These are phyloP conservation scores for Aristolochia contorta DNA, from an alignment of 164 flowering plant species.

Conservation along the genomic window DNA sequence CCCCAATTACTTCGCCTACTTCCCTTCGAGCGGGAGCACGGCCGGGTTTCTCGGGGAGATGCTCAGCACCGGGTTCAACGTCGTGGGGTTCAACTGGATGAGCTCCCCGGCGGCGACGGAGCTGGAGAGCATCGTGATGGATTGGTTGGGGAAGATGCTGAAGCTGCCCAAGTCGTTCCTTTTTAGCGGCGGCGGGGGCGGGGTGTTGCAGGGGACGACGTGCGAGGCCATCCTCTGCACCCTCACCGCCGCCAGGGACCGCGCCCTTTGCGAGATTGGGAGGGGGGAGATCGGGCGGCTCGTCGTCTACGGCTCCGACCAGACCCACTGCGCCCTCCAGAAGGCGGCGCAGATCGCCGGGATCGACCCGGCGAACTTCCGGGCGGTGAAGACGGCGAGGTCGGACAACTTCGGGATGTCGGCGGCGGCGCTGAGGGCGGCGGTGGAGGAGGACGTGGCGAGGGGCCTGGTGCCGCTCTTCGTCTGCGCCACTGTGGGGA, in stretches of 20 bases:
- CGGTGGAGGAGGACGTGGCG: conserved; percentile 16
- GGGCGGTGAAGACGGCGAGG: conserved; percentile 25
- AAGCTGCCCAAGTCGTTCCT: conserved; percentile 35
- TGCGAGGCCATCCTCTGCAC: conserved; percentile 53
- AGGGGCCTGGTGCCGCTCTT: conserved; percentile 29
- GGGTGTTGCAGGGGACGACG: conserved; percentile 61
- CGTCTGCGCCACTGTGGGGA: conserved; percentile 43
- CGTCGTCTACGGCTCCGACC: conserved; percentile 33
- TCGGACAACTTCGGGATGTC: conserved; percentile 15
- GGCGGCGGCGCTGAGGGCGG: conserved; percentile 12
- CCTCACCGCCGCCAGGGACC: conserved; percentile 44
- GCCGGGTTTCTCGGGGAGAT: conserved; percentile 62
- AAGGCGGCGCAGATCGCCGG: conserved; percentile 54
- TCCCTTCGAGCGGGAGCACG: conserved; percentile 36
- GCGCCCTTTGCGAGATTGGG: conserved; percentile 22
- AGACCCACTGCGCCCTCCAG: conserved; percentile 47
- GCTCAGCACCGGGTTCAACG: conserved; percentile 49
- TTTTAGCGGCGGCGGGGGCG: conserved; percentile 56
- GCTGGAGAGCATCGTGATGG: conserved; percentile 44
- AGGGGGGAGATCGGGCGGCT: conserved; percentile 17
- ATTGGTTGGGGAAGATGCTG: conserved; percentile 44
- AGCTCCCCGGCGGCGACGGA: conserved; percentile 65
- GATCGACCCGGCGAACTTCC: conserved; percentile 35
- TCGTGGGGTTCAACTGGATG: conserved; percentile 65
- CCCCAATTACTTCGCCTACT: conserved; percentile 55